Conservation (phyloP, 148 eudicot species). For the Chenopodium album region DNA sequence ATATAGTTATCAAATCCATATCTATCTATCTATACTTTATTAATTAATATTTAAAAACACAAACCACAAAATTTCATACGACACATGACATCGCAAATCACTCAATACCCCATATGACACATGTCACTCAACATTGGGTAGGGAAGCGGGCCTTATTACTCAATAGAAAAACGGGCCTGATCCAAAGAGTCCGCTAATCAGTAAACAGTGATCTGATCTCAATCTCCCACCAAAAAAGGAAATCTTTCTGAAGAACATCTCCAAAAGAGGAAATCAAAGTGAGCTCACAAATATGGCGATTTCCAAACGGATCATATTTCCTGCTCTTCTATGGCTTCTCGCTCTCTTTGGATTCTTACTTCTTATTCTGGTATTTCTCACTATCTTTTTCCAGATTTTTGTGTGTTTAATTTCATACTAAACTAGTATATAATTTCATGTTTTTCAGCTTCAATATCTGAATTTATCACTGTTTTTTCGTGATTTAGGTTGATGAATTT, state of each 20-base stretch:
- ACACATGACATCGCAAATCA: no score
- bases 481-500: neutral
- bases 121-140: no score
- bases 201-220: no score
- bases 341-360: constrained; percentile 73
- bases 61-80: no score
- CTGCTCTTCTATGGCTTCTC: constrained; percentile 57
- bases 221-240: neutral
- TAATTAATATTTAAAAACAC: no score
- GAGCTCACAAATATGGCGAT: constrained; percentile 26
- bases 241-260: neutral
- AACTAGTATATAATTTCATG: no score
- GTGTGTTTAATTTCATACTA: neutral
- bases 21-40: no score
- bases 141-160: no score
- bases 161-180: neutral
- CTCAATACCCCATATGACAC: no score
- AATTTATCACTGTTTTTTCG: neutral
- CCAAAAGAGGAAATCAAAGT: neutral
- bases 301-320: constrained; percentile 27
- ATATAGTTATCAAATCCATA: no score
- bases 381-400: neutral
- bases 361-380: constrained; percentile 59
- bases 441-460: neutral
- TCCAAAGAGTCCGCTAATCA: neutral